Evolutionary conservation across 106 monocot genomes (phyloP).

Genomic region (Amphibolis antarctica): DNA sequence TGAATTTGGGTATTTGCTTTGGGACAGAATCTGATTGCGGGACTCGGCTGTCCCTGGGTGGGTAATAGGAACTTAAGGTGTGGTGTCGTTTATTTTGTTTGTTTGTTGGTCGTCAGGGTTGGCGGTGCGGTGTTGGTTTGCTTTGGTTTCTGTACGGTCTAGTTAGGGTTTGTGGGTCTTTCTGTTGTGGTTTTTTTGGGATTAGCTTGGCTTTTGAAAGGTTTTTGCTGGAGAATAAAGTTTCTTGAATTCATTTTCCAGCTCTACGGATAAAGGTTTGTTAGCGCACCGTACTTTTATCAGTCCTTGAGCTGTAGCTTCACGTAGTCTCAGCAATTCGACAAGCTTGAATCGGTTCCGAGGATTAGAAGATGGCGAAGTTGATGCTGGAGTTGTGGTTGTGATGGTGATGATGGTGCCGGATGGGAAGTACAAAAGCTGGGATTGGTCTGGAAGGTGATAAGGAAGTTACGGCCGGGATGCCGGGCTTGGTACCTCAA

Average conservation of each 20-base stretch:
- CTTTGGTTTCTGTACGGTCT: background rate
- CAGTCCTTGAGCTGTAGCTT: background rate
- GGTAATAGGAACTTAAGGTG: background rate
- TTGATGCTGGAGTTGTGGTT: slow-evolving; percentile 1
- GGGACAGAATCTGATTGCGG: background rate
- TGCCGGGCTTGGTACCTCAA: slow-evolving; percentile 12
- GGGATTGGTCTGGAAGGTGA: slow-evolving; percentile 10
- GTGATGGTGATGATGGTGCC: slow-evolving; percentile 14
- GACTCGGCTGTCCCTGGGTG: background rate
- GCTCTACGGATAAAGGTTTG: too few relatives aligned
- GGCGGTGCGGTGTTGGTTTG: background rate
- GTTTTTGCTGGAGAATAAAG: background rate
- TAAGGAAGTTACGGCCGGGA: slow-evolving; percentile 8
- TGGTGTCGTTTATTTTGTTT: background rate
- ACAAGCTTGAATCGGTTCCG: background rate
- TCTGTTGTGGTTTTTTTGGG: background rate
- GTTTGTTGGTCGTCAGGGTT: background rate
- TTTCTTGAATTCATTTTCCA: background rate
- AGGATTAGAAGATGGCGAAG: background rate
- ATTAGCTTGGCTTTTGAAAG: background rate
- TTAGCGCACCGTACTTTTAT: background rate
- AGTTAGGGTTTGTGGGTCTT: slow-evolving; percentile 1
- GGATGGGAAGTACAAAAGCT: slow-evolving; percentile 22
- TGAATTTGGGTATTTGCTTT: background rate
- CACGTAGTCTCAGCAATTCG: background rate